Conservation (phyloP, 2,329 filamentous ascomycete species). For the Sphaerostilbella broomeana region DNA sequence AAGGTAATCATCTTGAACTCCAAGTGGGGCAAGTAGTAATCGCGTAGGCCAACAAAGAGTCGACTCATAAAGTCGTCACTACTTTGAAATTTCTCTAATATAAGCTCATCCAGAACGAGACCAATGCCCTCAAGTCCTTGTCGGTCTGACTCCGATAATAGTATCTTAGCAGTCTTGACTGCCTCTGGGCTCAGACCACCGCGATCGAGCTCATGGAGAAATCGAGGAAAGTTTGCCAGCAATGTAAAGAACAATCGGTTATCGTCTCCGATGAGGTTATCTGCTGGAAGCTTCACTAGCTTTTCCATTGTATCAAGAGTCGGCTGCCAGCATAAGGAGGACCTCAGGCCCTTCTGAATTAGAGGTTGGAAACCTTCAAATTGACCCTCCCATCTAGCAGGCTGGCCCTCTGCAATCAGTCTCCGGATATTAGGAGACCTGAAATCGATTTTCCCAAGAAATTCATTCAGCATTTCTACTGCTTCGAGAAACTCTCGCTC, state of each 20-base stretch:
- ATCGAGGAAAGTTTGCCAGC: constrained; percentile 86
- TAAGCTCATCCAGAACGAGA: constrained; percentile 62
- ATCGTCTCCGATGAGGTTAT: constrained; percentile 73
- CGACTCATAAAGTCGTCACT: constrained; percentile 71
- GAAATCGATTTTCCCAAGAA: constrained; percentile 79
- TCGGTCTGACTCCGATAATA: constrained; percentile 65
- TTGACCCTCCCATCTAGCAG: constrained; percentile 77
- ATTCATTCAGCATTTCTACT: constrained; percentile 81
- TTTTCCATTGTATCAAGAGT: constrained; percentile 73
- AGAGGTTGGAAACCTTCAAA: constrained; percentile 84
- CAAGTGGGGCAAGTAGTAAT: constrained; percentile 71
- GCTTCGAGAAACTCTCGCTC: constrained; percentile 92
- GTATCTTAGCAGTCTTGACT: constrained; percentile 57
- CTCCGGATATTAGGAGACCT: constrained; percentile 60
- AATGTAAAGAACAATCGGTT: constrained; percentile 76
- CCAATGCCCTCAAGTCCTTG: constrained; percentile 64
- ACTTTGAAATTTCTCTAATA: constrained; percentile 57
- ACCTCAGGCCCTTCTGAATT: constrained; percentile 87
- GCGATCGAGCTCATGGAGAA: constrained; percentile 72
- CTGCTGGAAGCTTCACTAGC: constrained; percentile 71
- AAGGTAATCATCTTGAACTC: constrained; percentile 86
- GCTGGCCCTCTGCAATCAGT: constrained; percentile 69
- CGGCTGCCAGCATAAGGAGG: constrained; percentile 71
- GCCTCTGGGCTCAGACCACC: constrained; percentile 48
- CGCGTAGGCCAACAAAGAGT: constrained; percentile 65